Conservation (phyloP, 164 flowering plant species). For the Tinospora cordifolia region DNA sequence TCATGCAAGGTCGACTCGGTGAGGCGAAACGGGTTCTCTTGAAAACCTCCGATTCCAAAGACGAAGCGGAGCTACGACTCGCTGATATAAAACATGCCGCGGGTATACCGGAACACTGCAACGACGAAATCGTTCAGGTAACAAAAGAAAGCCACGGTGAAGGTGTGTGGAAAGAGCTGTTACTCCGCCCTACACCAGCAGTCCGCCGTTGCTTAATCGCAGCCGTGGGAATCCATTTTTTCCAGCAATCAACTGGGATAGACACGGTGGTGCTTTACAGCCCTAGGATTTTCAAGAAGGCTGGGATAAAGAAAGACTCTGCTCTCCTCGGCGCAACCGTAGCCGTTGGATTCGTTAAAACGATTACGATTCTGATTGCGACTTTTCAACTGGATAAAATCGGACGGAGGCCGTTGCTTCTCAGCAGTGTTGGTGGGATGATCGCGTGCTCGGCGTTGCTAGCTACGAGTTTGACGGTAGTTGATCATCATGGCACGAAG, state of each 20-base stretch:
- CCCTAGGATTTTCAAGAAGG: slow-evolving; percentile 21
- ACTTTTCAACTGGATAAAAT: slow-evolving; percentile 25
- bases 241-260: slow-evolving; percentile 16
- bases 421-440: slow-evolving; percentile 29
- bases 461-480: slow-evolving; percentile 16
- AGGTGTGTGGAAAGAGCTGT: slow-evolving; percentile 21
- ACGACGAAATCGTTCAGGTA: slow-evolving; percentile 12
- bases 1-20: slow-evolving; percentile 22
- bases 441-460: slow-evolving; percentile 17
- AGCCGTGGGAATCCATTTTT: slow-evolving; percentile 21
- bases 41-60: slow-evolving; percentile 13
- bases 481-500: slow-evolving; percentile 8
- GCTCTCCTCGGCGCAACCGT: slow-evolving; percentile 21
- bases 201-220: slow-evolving; percentile 18
- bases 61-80: slow-evolving; percentile 17
- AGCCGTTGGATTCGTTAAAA: slow-evolving; percentile 37
- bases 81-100: slow-evolving; percentile 19
- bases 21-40: slow-evolving; percentile 16
- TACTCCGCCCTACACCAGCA: slow-evolving; percentile 14
- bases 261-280: slow-evolving; percentile 20
- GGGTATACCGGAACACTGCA: slow-evolving; percentile 13
- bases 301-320: slow-evolving; percentile 21
- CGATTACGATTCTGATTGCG: slow-evolving; percentile 25
- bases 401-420: slow-evolving; percentile 31
- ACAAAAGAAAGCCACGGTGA: slow-evolving; percentile 13